Base-by-base conservation (phyloP, 129 eudicot species). In the Ambrosia trifida region DNA sequence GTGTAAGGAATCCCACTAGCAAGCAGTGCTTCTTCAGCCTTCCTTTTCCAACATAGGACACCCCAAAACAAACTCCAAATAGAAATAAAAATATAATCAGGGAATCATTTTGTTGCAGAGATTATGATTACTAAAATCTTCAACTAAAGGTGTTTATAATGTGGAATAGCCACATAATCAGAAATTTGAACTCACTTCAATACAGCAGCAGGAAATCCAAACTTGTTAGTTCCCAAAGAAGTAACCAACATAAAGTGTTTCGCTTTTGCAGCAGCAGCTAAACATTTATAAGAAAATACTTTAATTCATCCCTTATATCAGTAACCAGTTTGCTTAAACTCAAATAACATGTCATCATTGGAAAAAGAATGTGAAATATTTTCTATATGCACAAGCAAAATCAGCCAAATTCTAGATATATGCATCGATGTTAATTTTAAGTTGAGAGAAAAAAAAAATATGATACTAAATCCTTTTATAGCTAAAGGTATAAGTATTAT, bases 1-100 rank as follows among this genome's bases (percentile, higher is more conserved):
- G 96, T 83, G 78, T 93, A 93, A 69, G 98, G 96, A 76, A 93
- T 94, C 43, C 98, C 96, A 85, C 98, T 93, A 65, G 88, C 91
- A 70, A 93, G 85, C 28, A 93, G 88, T 67, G 90, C 95, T 83
- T 89, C 98, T 89, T 93, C 98, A 0, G 98, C 98, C 76, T 89
- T 93, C 80, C 98, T 78, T 86, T 93, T 93, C 98, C 98, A 93
- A 18, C 69, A n/a, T 17, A 93, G 78, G 51, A 93, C 98, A 70
- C 98, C 98, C 98, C 98, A 93, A 67, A 93, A 93, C 84, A 93
- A 82, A 78, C 98, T 93, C 46, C 65, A 78, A 58, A 43, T 62
- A 28, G 56, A 78, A 66, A 83, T 31, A 68, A 0, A 32, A 47
- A 64, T 36, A 65, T 31, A 63, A 58, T 64, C 52, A 61, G 30